Evolutionary conservation across 2,329 filamentous ascomycete species (phyloP).

Genomic region (Neocatenulostroma microsporum): DNA sequence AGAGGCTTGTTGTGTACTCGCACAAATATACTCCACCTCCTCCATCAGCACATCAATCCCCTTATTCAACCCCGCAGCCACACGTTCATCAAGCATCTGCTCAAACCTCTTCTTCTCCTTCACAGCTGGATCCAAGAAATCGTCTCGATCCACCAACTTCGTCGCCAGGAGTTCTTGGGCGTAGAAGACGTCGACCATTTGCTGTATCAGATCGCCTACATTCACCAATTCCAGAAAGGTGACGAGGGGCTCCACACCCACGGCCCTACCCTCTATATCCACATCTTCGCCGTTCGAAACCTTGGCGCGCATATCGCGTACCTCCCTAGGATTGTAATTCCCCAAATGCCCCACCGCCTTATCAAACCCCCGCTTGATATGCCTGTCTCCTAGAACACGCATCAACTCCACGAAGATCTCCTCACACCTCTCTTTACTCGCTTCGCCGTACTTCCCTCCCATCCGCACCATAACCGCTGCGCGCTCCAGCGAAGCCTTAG

Average conservation of each 20-base stretch:
- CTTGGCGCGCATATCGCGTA: constrained; percentile 48
- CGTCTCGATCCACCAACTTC: constrained; percentile 80
- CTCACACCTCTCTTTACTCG: constrained; percentile 81
- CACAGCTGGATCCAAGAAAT: constrained; percentile 85
- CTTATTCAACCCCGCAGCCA: constrained; percentile 91
- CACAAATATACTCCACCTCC: constrained; percentile 91
- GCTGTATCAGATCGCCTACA: constrained; percentile 92
- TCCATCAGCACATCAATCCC: constrained; percentile 98
- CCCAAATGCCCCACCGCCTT: constrained; percentile 87
- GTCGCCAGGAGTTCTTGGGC: constrained; percentile 82
- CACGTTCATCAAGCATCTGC: constrained; percentile 95
- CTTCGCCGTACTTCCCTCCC: constrained; percentile 65
- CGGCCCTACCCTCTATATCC: constrained; percentile 4
- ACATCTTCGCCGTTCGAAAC: constrained; percentile 9
- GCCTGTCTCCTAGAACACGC: constrained; percentile 72
- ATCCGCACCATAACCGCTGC: constrained; percentile 74
- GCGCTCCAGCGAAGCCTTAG: constrained; percentile 80
- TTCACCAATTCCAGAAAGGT: constrained; percentile 97
- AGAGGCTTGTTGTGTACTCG: constrained; percentile 73
- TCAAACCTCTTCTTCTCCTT: constrained; percentile 98
- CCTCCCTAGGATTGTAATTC: constrained; percentile 81
- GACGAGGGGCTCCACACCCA: constrained; percentile 78
- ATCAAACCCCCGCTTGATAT: constrained; percentile 89
- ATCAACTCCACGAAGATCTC: constrained; percentile 80
- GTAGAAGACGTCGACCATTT: constrained; percentile 99